Conservation (phyloP, 345 rosid species). For the Eucalyptus curtisii region DNA sequence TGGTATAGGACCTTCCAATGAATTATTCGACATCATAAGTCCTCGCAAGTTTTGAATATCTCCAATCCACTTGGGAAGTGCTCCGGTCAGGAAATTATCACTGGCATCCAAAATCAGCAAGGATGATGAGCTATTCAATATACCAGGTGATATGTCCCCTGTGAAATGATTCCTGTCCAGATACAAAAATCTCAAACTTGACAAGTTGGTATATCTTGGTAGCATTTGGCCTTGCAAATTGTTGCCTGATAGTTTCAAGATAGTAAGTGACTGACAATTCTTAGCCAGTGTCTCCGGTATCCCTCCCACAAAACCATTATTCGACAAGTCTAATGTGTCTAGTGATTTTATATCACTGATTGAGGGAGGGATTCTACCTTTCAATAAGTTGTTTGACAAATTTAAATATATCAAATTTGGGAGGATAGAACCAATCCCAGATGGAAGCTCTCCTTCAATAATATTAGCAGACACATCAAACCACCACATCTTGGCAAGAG, state of each 20-base stretch:
- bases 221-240: background rate
- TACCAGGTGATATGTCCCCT: background rate
- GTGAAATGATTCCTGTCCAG: background rate
- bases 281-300: background rate
- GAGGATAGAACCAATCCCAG: background rate
- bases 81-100: background rate
- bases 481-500: too few species aligned
- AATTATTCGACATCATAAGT: background rate
- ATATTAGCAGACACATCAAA: background rate
- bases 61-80: slow-evolving; percentile 5
- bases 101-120: background rate
- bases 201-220: background rate
- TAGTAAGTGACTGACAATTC: background rate
- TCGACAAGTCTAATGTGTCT: background rate
- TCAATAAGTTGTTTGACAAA: background rate
- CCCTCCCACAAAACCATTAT: slow-evolving; percentile 3
- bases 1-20: background rate
- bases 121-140: background rate
- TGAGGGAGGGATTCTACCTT: slow-evolving; percentile 8
- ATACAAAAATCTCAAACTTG: fast-evolving
- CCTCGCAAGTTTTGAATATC: fast-evolving
- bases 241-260: background rate
- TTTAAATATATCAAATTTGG: background rate
- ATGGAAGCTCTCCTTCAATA: background rate
- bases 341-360: background rate